Conservation (phyloP, 352 stramenopile species). For the Blastocystis sp. region DNA sequence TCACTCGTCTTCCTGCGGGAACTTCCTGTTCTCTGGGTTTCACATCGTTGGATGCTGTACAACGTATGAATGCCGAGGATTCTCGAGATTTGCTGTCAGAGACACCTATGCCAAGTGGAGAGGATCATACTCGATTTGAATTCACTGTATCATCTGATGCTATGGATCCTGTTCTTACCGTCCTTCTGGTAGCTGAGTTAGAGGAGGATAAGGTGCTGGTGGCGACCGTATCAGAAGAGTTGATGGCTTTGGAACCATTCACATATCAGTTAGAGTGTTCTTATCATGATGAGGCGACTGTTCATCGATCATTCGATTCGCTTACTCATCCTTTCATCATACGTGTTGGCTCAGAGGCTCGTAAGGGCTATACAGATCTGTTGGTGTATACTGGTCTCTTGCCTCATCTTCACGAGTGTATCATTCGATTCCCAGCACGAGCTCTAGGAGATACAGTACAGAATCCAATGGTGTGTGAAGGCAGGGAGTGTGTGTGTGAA, state of each 20-base stretch:
- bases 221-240: not conserved
- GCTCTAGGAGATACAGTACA: not conserved
- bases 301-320: not conserved
- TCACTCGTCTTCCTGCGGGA: not conserved
- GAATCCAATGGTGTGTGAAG: not conserved
- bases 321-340: not conserved
- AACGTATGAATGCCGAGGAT: not conserved
- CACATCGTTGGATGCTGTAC: not conserved
- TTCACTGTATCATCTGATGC: not conserved
- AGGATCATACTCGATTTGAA: not conserved
- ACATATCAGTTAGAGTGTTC: not conserved
- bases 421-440: not conserved
- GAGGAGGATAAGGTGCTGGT: not conserved
- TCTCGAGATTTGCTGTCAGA: not conserved
- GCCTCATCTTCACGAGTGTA: constrained; percentile 16
- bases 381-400: not conserved
- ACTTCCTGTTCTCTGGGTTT: not conserved
- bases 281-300: not conserved
- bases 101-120: not conserved
- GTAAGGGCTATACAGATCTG: not conserved
- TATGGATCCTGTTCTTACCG: not conserved
- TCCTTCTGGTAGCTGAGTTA: not conserved
- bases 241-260: not conserved
- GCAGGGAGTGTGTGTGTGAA: no score
- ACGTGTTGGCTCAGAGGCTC: not conserved